These are phyloP conservation scores for Gossypium davidsonii DNA, from an alignment of 441 rosid species.

Conservation along the genomic window DNA sequence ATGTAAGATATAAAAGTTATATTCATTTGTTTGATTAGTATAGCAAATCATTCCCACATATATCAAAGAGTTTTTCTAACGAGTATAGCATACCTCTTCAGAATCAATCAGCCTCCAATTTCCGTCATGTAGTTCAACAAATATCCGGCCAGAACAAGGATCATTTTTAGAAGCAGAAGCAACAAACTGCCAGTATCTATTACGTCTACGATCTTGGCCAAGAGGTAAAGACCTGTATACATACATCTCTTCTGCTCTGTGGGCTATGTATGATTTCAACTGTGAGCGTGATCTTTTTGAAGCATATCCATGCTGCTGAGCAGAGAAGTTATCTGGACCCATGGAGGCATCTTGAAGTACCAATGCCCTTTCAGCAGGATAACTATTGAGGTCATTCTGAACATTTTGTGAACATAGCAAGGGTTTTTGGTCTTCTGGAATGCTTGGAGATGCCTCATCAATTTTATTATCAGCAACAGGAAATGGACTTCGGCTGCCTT, in stretches of 20 bases:
- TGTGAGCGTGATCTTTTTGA: constrained; percentile 87
- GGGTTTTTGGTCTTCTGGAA: constrained; percentile 47
- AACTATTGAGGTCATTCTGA: constrained; percentile 33
- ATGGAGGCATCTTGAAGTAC: constrained; percentile 42
- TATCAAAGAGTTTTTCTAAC: not conserved
- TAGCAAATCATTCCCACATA: not conserved
- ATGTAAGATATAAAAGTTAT: not conserved
- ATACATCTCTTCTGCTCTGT: constrained; percentile 90
- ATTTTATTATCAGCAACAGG: constrained; percentile 32
- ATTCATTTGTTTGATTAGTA: not conserved
- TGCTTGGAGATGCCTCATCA: constrained; percentile 46
- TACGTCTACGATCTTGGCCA: constrained; percentile 95
- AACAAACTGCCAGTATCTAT: constrained; percentile 96
- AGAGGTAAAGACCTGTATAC: constrained; percentile 94
- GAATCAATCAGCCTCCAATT: constrained; percentile 86
- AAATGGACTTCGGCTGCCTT: constrained; percentile 55
- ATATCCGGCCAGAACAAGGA: constrained; percentile 85
- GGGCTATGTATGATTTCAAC: constrained; percentile 79
- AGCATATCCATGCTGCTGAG: constrained; percentile 62
- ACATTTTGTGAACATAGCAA: constrained; percentile 34
- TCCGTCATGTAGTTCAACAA: constrained; percentile 77
- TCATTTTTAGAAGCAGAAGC: constrained; percentile 83
- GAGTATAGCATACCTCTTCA: constrained; percentile 58
- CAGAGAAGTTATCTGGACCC: constrained; percentile 44
- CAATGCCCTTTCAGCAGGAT: constrained; percentile 40